These are phyloP conservation scores for Euphorbia pulcherrima DNA, from an alignment of 345 rosid species.

Conservation along the genomic window DNA sequence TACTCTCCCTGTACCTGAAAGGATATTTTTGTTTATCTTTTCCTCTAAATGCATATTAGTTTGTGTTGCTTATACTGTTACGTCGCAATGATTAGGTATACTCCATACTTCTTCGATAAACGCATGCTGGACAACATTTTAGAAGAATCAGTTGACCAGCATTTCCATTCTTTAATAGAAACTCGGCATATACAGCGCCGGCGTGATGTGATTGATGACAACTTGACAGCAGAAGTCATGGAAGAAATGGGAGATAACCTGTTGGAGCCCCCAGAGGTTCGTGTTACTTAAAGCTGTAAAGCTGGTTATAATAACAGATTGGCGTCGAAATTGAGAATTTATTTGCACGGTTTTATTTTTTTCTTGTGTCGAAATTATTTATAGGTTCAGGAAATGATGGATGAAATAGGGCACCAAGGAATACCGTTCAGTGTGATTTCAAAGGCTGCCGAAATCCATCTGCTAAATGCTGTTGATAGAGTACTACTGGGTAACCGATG, in stretches of 20 bases:
- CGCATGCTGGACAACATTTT: conserved; percentile 87
- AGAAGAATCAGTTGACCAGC: conserved; percentile 93
- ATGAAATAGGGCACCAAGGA: conserved; percentile 79
- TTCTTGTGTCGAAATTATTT: background rate
- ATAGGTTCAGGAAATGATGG: conserved; percentile 91
- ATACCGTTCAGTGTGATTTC: conserved; percentile 86
- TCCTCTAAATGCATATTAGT: background rate
- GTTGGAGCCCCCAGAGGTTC: conserved; percentile 90
- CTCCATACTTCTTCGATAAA: conserved; percentile 95
- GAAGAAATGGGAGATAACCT: conserved; percentile 87
- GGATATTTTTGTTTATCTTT: background rate
- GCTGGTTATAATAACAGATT: conserved; percentile 6
- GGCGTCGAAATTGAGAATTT: conserved; percentile 6
- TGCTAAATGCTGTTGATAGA: conserved; percentile 72
- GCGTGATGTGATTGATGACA: conserved; percentile 76
- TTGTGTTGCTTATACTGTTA: conserved; percentile 16
- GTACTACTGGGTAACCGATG: conserved; percentile 82
- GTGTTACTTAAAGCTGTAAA: background rate
- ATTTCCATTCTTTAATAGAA: conserved; percentile 79
- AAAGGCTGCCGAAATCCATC: conserved; percentile 93
- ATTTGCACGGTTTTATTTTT: background rate
- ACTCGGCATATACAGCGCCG: conserved; percentile 82
- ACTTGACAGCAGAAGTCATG: conserved; percentile 64
- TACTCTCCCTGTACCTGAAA: background rate
- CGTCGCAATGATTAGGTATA: conserved; percentile 56